Evolutionary conservation across 1,284 basidiomycete genomes (phyloP).

Genomic region (Microbotryum lychnidis-dioicae): DNA sequence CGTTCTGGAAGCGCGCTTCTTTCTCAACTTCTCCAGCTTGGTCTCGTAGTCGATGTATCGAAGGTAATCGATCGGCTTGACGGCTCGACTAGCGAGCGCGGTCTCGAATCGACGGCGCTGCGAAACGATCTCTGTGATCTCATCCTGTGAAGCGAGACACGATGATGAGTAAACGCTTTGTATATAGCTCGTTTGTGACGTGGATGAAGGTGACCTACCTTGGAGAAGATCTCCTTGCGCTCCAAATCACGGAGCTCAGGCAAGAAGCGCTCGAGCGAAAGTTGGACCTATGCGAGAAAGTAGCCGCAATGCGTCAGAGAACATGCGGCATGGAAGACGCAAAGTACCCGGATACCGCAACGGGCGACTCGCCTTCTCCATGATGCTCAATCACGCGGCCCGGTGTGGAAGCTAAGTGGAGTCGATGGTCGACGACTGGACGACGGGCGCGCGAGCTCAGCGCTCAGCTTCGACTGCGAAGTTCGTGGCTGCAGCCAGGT

Average conservation of each 20-base stretch:
- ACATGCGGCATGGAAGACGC: no score
- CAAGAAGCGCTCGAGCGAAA: conserved; percentile 33
- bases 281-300: conserved; percentile 26
- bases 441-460: not conserved
- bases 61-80: conserved; percentile 57
- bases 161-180: not conserved
- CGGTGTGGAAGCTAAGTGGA: not conserved
- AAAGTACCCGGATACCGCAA: no score
- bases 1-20: conserved; percentile 60
- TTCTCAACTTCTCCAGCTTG: conserved; percentile 68
- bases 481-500: no score
- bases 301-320: no score
- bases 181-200: not conserved
- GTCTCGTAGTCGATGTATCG: conserved; percentile 90
- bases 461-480: no score
- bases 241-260: conserved; percentile 90
- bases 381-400: not conserved
- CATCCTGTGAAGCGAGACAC: conserved; percentile 47
- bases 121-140: conserved; percentile 76
- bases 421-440: not conserved
- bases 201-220: conserved; percentile 47
- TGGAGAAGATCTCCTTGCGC: conserved; percentile 75
- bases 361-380: conserved; percentile 20
- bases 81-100: conserved; percentile 47
- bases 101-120: conserved; percentile 78